Conservation (phyloP, 2,329 filamentous ascomycete species). For the Exserohilum rostratum region DNA sequence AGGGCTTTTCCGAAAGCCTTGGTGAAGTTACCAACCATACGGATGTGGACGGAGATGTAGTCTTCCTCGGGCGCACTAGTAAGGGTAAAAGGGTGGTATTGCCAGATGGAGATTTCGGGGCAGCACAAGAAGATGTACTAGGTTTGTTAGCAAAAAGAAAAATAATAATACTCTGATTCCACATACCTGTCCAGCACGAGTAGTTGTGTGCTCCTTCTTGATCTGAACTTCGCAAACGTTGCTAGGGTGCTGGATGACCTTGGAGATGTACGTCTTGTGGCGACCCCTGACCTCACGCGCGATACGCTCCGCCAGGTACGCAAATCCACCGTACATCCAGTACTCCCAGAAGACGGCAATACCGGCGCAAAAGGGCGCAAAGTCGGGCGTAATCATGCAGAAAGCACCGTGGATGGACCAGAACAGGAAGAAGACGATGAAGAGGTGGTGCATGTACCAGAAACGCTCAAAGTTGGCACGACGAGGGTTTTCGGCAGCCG, state of each 20-base stretch:
- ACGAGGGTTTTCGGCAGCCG: constrained; percentile 77
- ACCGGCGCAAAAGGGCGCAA: constrained; percentile 76
- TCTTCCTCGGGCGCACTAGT: constrained; percentile 89
- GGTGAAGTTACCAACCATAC: constrained; percentile 83
- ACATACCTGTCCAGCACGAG: constrained; percentile 69
- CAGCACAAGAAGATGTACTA: constrained; percentile 88
- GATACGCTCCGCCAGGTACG: constrained; percentile 79
- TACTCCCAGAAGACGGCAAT: constrained; percentile 88
- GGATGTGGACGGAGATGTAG: constrained; percentile 86
- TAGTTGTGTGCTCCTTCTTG: constrained; percentile 86
- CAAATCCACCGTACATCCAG: constrained; percentile 83
- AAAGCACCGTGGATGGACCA: constrained; percentile 90
- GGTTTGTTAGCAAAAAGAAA: constrained; percentile 14
- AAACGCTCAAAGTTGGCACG: constrained; percentile 86
- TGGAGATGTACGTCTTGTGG: constrained; percentile 85
- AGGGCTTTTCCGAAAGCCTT: constrained; percentile 70
- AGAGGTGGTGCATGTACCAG: constrained; percentile 90
- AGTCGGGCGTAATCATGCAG: constrained; percentile 88
- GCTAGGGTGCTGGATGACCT: constrained; percentile 87
- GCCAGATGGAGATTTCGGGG: constrained; percentile 83
- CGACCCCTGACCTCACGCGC: constrained; percentile 78
- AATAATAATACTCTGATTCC: background rate
- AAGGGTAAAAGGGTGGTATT: constrained; percentile 86
- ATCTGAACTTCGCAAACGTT: constrained; percentile 91
- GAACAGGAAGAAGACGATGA: constrained; percentile 87